Evolutionary conservation across 352 stramenopile species (phyloP).

Genomic region (Pythium dissotocum): DNA sequence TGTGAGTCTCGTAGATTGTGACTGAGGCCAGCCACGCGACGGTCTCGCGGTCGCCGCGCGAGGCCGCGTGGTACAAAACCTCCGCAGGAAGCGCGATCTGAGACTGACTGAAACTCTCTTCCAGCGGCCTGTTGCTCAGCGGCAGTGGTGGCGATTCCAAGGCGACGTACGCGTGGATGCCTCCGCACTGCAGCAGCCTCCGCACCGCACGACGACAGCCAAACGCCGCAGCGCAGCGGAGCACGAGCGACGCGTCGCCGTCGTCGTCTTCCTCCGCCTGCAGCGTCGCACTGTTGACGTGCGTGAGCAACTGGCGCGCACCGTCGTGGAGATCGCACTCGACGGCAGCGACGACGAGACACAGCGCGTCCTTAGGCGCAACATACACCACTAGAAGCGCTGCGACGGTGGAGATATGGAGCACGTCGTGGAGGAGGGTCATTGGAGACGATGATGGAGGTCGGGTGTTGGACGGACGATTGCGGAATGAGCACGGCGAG

Average conservation of each 20-base stretch:
- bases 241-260: not conserved
- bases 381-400: conserved; percentile 7
- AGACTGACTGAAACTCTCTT: not conserved
- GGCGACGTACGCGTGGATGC: not conserved
- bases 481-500: not conserved
- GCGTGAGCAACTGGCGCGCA: conserved; percentile 1
- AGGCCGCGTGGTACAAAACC: conserved; percentile 21
- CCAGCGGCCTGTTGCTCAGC: not conserved
- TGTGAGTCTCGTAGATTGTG: conserved; percentile 3
- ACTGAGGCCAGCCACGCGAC: conserved; percentile 24
- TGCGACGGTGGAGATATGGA: conserved; percentile 13
- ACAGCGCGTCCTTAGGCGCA: conserved; percentile 7
- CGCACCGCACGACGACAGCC: conserved; percentile 9
- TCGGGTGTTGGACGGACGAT: not conserved
- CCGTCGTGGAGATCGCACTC: conserved; percentile 16
- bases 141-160: not conserved
- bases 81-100: not conserved
- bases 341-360: conserved; percentile 8
- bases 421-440: conserved; percentile 10
- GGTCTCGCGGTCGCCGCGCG: conserved; percentile 11
- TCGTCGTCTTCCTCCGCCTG: not conserved
- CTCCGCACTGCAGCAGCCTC: not conserved
- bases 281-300: not conserved
- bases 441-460: not conserved
- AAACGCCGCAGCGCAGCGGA: conserved; percentile 13